A percentile compares a stretch with the other conserved stretches of the same genome.
phyloP scores from a whole-genome alignment of 371 early-diverging fungal species.

The Sporodiniella umbellata region DNA sequence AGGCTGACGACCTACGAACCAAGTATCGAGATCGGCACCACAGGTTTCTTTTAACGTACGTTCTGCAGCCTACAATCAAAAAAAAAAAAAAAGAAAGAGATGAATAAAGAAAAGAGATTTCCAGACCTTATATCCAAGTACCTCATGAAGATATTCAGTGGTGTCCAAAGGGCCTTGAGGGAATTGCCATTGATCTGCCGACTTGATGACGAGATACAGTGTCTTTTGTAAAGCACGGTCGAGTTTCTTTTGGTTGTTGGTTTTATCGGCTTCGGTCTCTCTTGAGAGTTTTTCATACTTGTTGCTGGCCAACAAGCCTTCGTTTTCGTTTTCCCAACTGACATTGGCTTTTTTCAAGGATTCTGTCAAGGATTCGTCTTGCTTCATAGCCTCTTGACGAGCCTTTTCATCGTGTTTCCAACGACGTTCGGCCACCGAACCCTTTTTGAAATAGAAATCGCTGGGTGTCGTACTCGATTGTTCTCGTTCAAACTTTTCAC shows the following conservation, averaged over 20 bases:
- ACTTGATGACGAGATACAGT: constrained; percentile 74
- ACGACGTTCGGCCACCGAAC: constrained; percentile 75
- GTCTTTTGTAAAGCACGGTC: constrained; percentile 70
- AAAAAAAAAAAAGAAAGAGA: neutral
- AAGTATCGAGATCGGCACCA: constrained; percentile 78
- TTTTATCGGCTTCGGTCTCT: constrained; percentile 65
- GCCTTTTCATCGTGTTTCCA: constrained; percentile 62
- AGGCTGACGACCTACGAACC: constrained; percentile 84
- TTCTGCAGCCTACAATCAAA: constrained; percentile 63
- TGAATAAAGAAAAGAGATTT: neutral
- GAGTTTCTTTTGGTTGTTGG: constrained; percentile 64
- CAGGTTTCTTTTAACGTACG: constrained; percentile 69
- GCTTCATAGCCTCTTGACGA: constrained; percentile 37
- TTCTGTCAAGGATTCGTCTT: constrained; percentile 25
- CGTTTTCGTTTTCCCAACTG: constrained; percentile 40
- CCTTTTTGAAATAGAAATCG: constrained; percentile 90
- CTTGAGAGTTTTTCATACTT: constrained; percentile 50
- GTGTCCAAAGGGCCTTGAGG: constrained; percentile 68
- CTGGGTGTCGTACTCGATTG: constrained; percentile 66
- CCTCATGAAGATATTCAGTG: constrained; percentile 73
- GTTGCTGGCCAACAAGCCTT: constrained; percentile 35
- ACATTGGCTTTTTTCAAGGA: constrained; percentile 25
- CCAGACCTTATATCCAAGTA: constrained; percentile 7
- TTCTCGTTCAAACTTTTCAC: constrained; percentile 66
- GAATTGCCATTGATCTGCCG: constrained; percentile 69